Conservation (phyloP, 2,329 filamentous ascomycete species). For the Colletotrichum sp. region DNA sequence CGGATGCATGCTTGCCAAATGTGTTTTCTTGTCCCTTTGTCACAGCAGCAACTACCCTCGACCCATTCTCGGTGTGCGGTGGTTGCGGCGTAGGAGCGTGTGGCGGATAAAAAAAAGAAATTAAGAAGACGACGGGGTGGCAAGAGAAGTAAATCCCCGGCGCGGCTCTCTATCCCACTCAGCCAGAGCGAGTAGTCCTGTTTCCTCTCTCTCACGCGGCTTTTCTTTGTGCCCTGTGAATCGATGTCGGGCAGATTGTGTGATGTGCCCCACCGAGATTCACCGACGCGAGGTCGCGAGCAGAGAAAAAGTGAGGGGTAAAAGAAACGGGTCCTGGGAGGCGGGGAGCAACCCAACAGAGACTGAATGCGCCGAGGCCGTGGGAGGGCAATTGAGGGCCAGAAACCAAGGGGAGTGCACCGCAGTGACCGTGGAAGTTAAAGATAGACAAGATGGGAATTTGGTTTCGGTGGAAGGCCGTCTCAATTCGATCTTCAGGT, state of each 20-base stretch:
- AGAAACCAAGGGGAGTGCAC: not conserved
- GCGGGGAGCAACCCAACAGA: slow-evolving; percentile 4
- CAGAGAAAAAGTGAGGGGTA: slow-evolving; percentile 22
- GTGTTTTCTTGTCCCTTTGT: slow-evolving; percentile 15
- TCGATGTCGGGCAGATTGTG: slow-evolving; percentile 22
- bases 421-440: not conserved
- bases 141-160: not conserved
- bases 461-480: slow-evolving; percentile 5
- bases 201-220: slow-evolving; percentile 2
- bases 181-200: not conserved
- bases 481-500: slow-evolving; percentile 9
- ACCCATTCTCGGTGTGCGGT: slow-evolving; percentile 17
- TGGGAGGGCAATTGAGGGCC: slow-evolving; percentile 11
- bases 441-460: not conserved
- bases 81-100: not conserved
- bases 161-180: not conserved
- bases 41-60: slow-evolving; percentile 17
- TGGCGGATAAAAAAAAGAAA: not conserved
- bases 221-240: slow-evolving; percentile 7
- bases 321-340: slow-evolving; percentile 18
- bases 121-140: not conserved
- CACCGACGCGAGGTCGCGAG: slow-evolving; percentile 22
- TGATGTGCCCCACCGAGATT: slow-evolving; percentile 24
- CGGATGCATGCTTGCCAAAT: slow-evolving; percentile 39
- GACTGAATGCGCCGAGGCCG: slow-evolving; percentile 10